These are phyloP conservation scores for Whalleya microplaca DNA, from an alignment of 2,329 filamentous ascomycete genomes.

Conservation along the genomic window DNA sequence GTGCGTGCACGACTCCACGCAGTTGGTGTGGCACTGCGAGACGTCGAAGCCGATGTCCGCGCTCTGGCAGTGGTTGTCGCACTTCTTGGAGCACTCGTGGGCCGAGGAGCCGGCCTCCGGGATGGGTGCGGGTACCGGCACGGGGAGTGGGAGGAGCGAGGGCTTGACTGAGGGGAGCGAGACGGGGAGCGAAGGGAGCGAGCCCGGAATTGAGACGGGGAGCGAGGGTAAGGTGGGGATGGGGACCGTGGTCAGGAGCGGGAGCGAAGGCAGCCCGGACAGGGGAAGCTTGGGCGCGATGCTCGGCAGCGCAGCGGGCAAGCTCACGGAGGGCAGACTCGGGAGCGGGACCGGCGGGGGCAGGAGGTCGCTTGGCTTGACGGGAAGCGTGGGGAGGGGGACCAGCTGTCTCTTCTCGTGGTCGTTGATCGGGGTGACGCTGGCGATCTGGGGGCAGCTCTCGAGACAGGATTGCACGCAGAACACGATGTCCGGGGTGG, in stretches of 20 bases:
- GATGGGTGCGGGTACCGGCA: too few species aligned
- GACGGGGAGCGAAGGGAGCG: too few species aligned
- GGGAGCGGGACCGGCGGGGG: neutral
- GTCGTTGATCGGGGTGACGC: too few species aligned
- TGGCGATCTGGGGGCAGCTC: too few species aligned
- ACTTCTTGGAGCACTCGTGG: constrained; percentile 1
- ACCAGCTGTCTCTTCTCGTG: too few species aligned
- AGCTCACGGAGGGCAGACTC: neutral
- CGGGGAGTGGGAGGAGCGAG: too few species aligned
- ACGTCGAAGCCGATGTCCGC: constrained; percentile 9
- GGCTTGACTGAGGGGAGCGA: too few species aligned
- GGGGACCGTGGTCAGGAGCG: too few species aligned
- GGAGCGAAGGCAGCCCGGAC: too few species aligned
- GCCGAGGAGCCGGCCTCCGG: neutral
- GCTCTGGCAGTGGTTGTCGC: constrained; percentile 11
- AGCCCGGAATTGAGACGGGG: too few species aligned
- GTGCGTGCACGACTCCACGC: neutral
- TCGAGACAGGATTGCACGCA: constrained; percentile 15
- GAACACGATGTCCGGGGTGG: constrained; percentile 8
- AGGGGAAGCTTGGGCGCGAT: neutral
- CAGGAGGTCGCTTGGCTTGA: neutral
- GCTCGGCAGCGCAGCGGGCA: neutral
- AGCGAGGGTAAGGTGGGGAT: too few species aligned
- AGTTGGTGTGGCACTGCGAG: constrained; percentile 6
- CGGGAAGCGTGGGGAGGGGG: neutral